These are phyloP conservation scores for Sideroxylon spinosum DNA, from an alignment of 179 eudicot species.

Conservation along the genomic window DNA sequence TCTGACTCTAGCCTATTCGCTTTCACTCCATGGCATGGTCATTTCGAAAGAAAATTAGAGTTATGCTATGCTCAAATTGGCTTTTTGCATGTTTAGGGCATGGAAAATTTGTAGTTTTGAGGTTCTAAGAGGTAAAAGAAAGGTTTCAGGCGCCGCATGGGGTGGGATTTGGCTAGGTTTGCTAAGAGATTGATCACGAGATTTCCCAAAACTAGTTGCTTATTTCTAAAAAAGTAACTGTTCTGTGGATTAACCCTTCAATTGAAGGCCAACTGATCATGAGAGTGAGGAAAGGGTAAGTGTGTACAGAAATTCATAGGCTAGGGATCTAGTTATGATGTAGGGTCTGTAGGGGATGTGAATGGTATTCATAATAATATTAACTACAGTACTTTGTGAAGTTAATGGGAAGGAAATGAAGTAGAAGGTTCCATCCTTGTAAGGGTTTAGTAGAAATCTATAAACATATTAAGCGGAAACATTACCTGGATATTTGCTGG, in stretches of 20 bases:
- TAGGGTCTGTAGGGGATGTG: not conserved
- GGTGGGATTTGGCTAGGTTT: not conserved
- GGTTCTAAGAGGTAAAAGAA: not conserved
- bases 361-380: not conserved
- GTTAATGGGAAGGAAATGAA: not conserved
- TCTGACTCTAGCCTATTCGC: not conserved
- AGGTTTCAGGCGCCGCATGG: not conserved
- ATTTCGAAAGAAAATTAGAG: too few relatives aligned
- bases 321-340: not conserved
- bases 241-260: not conserved
- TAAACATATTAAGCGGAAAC: not conserved
- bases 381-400: not conserved
- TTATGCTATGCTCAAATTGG: not conserved
- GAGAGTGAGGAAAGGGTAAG: not conserved
- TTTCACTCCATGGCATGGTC: not conserved
- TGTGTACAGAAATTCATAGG: not conserved
- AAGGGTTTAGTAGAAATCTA: too few relatives aligned
- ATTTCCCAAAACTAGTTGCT: not conserved
- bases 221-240: not conserved
- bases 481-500: not conserved
- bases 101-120: not conserved
- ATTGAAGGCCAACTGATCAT: not conserved
- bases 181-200: not conserved
- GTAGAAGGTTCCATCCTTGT: not conserved
- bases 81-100: not conserved